These are phyloP conservation scores for Leavenworthia alabamica DNA, from an alignment of 345 rosid genomes.

Conservation along the genomic window DNA sequence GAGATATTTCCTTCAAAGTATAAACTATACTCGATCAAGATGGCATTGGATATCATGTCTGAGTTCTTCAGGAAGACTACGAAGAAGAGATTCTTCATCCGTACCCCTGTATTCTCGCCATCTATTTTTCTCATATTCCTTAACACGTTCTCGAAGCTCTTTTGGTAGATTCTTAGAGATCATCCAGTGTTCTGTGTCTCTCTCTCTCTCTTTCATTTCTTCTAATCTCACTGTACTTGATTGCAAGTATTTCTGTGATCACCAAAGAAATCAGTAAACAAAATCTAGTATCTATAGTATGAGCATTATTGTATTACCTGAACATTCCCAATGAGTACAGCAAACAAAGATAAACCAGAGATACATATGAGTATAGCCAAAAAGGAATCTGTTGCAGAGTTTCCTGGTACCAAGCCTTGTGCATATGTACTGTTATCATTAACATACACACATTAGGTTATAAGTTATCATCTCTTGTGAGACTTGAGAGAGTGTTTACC, in stretches of 20 bases:
- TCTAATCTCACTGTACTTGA: slow-evolving; percentile 18
- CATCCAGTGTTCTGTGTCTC: slow-evolving; percentile 28
- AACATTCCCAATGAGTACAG: slow-evolving; percentile 39
- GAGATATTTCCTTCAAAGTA: no score
- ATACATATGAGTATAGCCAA: slow-evolving; percentile 40
- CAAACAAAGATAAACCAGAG: slow-evolving; percentile 42
- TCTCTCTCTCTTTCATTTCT: slow-evolving; percentile 21
- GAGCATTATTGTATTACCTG: slow-evolving; percentile 25
- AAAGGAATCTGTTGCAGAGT: slow-evolving; percentile 25
- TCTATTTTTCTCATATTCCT: neutral
- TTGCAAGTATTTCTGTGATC: slow-evolving; percentile 19
- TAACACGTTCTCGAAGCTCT: neutral
- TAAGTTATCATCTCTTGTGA: neutral
- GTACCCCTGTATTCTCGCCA: neutral
- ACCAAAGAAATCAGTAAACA: neutral
- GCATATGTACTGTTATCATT: slow-evolving; percentile 38
- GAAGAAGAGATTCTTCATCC: neutral
- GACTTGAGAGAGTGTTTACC: slow-evolving; percentile 12
- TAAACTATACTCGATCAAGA: neutral
- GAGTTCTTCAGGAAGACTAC: neutral
- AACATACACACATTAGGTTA: neutral
- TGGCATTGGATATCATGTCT: neutral
- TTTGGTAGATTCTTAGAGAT: neutral
- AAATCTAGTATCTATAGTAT: neutral
- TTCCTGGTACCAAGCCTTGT: slow-evolving; percentile 39